Base-by-base conservation (phyloP, 139 green algal genomes). In the Chlorella sp. region DNA sequence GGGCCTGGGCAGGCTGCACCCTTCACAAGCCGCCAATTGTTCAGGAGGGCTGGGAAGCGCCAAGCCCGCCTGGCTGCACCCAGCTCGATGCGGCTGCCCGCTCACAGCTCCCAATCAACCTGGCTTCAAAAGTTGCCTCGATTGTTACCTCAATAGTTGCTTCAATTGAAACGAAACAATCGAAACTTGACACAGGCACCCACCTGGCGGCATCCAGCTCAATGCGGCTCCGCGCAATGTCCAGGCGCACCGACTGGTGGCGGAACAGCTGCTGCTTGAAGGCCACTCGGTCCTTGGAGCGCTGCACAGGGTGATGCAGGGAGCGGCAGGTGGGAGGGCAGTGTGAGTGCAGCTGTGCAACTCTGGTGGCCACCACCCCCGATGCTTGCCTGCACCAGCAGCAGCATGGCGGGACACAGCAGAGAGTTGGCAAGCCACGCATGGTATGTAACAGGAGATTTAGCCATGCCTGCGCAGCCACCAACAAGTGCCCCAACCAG, bases 211-310 rank as follows among this genome's bases (percentile, higher is more conserved):
- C 94, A n/a, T 90, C 85, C 73, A 94, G 82, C 65, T 93, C 73
- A 43, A 93, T 70, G n/a, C 92, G 69, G 75, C 82, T 88, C 4
- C 82, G 65, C 3, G 91, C 95, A 46, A 97, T 87, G 62, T 90
- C 73, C 34, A 89, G 83, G 8, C 87, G 85, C 80, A 96, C 93
- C 17, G 76, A 84, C 48, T 93, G 93, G 85, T 97, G 94, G 38
- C 89, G 81, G 11, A 87, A 89, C 75, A 98, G 92, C 46, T 83
- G 86, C 62, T 84, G 79, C 64, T 64, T 75, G 79, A 75, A 84
- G 58, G 77, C 77, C 32, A 68, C 65, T 60, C 77, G 77, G 26
- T n/a, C 44, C 28, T 83, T 28, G 58, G 77, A 73, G 77, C 77
- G 77, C 77, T 83, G 77, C 77, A n/a, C 28, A 6, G 8, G 34